Evolutionary conservation across 257 asterid genomes (phyloP).

Genomic region (Petunia secreta): DNA sequence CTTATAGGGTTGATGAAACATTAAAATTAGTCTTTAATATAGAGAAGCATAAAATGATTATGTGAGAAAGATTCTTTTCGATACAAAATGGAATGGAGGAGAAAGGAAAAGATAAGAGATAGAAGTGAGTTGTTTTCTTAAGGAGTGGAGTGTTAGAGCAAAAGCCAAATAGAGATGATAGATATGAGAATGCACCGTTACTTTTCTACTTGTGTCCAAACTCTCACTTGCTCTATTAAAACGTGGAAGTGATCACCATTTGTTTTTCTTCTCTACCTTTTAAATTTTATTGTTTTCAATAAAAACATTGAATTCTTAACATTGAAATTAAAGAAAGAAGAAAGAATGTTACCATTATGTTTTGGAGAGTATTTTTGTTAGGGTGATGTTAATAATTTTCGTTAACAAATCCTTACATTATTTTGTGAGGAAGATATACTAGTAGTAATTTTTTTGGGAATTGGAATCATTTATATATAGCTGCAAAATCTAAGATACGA

Average conservation of each 20-base stretch:
- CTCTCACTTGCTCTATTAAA: neutral
- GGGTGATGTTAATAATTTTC: neutral
- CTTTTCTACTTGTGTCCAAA: neutral
- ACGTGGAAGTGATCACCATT: neutral
- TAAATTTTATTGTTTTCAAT: too few species aligned
- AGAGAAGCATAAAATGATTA: neutral
- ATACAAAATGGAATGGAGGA: neutral
- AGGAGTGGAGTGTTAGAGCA: neutral
- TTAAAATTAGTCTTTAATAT: too few species aligned
- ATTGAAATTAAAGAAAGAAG: neutral
- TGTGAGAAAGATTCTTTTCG: neutral
- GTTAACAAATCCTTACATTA: neutral
- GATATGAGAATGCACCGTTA: neutral
- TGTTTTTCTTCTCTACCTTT: neutral
- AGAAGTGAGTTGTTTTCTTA: too few species aligned
- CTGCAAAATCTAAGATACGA: neutral
- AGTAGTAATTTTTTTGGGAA: neutral
- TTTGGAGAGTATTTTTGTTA: too few species aligned
- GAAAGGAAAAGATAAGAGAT: neutral
- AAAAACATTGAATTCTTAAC: neutral
- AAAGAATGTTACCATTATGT: neutral
- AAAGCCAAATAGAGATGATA: neutral
- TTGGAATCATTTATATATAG: too few species aligned
- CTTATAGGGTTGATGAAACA: too few species aligned
- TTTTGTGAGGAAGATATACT: too few species aligned